phyloP scores from a whole-genome alignment of 305 asterid species.

The Caryopteris hybrid region DNA sequence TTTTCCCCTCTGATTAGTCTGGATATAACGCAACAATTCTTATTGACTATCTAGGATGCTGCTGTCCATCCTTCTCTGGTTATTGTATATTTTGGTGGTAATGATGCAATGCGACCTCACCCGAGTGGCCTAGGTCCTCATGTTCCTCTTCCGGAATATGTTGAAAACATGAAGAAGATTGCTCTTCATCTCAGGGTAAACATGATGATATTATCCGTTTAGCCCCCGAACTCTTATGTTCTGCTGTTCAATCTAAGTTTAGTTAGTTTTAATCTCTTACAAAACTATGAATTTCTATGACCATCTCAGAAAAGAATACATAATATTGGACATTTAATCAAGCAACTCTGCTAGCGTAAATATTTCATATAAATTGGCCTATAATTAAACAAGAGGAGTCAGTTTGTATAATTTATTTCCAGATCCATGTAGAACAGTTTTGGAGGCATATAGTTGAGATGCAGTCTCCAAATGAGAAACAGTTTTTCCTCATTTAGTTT shows the following conservation, averaged over 20 bases:
- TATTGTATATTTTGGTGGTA: slow-evolving; percentile 53
- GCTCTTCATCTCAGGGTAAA: slow-evolving; percentile 45
- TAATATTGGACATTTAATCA: background rate
- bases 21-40: background rate
- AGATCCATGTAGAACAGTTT: too few relatives aligned
- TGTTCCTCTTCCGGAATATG: slow-evolving; percentile 55
- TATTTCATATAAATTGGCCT: background rate
- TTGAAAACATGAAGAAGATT: slow-evolving; percentile 54
- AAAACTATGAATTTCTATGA: too few relatives aligned
- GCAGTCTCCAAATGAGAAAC: background rate
- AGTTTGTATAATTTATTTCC: too few relatives aligned
- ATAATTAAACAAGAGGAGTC: too few relatives aligned
- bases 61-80: slow-evolving; percentile 46
- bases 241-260: background rate
- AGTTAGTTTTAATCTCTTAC: background rate
- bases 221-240: background rate
- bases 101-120: slow-evolving; percentile 43
- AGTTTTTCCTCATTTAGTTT: background rate
- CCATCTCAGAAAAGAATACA: background rate
- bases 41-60: slow-evolving; percentile 30
- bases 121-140: slow-evolving; percentile 42
- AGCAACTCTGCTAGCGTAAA: background rate
- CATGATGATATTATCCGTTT: background rate
- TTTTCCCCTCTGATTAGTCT: background rate
- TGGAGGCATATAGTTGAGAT: background rate